Evolutionary conservation across 164 flowering plant genomes (phyloP), one percentile per base, ranked within the genome.

Genomic region (Liriodendron chinense): DNA sequence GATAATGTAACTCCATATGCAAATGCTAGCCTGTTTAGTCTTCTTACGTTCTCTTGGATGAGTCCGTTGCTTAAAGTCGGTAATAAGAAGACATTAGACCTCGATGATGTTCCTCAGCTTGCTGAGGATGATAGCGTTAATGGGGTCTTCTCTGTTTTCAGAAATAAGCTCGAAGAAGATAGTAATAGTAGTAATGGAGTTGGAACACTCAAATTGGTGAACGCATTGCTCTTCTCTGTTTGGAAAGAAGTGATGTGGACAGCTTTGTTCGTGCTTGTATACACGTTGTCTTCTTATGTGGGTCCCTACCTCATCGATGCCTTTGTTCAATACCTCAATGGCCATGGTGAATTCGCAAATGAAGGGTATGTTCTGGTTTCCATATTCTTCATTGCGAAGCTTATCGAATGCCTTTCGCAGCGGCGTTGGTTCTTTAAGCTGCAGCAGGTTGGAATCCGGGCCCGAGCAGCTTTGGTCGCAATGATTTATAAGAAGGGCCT

Each of bases 301-400:
- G 98, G 98, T 47, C 98, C 98, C 0, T 89, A 81, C 76, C 88
- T 93, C 14, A 92, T 93, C 53, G 90, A 87, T 67, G 72, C 83
- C 21, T 83, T 92, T 69, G 94, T 92, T 72, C 90, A 89, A 67
- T 91, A 84, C 80, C 86, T 92, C 7, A 81, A 80, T 77, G 94
- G 94, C 23, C 73, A 53, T 6, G 72, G 83, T 9, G 64, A 76
- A 2, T 85, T 76, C 73, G 65, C 80, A 24, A 77, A 85, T 62
- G 85, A 90, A 80, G 92, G 94, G 7, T 88, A 84, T 77, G 43
- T 82, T 49, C 73, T 93, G 78, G 93, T 85, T 28, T 76, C 84
- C 5, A 74, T 82, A 2, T 93, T 93, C 77, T 75, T 86, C n/a
- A 63, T 82, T 47, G 91, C 94, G 12, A 90, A 91, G 77, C 43